Evolutionary conservation across 306 rosid species (phyloP), one percentile per base, ranked within the genome.

Genomic region (Fragaria nilgerrensis): DNA sequence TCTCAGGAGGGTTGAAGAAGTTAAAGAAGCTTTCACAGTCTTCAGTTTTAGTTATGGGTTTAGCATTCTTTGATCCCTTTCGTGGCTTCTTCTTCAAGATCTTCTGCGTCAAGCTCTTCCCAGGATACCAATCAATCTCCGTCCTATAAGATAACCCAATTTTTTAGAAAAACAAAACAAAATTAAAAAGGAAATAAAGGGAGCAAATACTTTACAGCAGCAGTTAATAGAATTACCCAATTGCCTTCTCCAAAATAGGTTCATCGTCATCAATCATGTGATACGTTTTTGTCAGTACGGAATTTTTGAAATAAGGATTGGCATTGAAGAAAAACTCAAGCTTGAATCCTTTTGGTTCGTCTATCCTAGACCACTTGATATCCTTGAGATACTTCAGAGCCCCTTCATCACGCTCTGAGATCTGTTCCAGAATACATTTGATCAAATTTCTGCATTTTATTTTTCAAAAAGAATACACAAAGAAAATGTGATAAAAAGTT

Each of bases 241-340:
- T 85, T 53, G 97, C 93, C 75, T 92, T 90, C 85, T 90, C 93
- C 74, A 92, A 77, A 78, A 92, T 85, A 41, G 97, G 96, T 36
- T 92, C 95, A 78, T 90, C 90, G 66, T 90, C 96, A 72, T 90
- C 92, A 78, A 92, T 84, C 93, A 92, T 87, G 77, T 90, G 97
- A 72, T 92, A 92, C 48, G 88, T 92, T 85, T 92, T 92, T 2
- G 91, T 84, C 85, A 92, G 82, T 68, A 90, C 85, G 44, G 90
- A 61, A 50, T 92, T 92, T 67, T 88, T 84, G 80, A 92, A 92
- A 73, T 81, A 90, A 20, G 97, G 89, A 82, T 90, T 92, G 22
- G 89, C 52, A 64, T 92, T 90, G 58, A 90, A 90, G 84, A 81
- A 88, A 80, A 92, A 92, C 27, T 92, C 96, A 10, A 92, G 91